A percentile compares a stretch with the other conserved stretches of the same genome.
phyloP scores from a whole-genome alignment of 1,139 yeast species.

The Nematodospora anomalae region DNA sequence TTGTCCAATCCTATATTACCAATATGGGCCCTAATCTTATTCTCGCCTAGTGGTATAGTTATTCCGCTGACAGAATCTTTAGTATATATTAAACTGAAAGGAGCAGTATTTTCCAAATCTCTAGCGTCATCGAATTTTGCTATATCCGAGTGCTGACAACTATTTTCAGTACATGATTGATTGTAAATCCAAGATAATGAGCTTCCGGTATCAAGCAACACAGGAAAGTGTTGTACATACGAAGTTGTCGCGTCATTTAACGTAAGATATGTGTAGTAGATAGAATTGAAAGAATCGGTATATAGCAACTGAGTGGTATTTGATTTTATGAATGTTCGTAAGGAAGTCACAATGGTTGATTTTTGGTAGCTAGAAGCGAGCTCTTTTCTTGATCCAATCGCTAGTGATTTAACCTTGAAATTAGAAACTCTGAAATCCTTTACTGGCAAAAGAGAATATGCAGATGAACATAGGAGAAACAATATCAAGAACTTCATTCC shows the following conservation, averaged over 20 bases:
- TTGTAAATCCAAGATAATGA: conserved; percentile 67
- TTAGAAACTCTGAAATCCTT: conserved; percentile 23
- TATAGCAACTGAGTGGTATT: conserved; percentile 24
- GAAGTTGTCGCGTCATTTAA: conserved; percentile 23
- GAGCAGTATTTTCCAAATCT: conserved; percentile 12
- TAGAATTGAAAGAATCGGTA: conserved; percentile 28
- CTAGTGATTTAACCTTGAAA: not conserved
- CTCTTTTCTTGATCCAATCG: not conserved
- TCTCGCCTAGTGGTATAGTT: conserved; percentile 25
- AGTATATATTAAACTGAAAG: conserved; percentile 52
- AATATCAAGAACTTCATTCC: not conserved
- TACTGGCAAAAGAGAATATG: conserved; percentile 19
- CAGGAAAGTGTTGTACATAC: conserved; percentile 42
- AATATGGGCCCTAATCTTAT: conserved; percentile 33
- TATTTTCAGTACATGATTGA: conserved; percentile 43
- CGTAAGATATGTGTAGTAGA: conserved; percentile 25
- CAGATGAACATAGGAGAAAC: not conserved
- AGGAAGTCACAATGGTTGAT: not conserved
- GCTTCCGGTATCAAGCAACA: conserved; percentile 66
- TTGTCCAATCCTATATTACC: conserved; percentile 28
- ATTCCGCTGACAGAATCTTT: conserved; percentile 57
- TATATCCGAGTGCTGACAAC: conserved; percentile 35
- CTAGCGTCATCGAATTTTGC: conserved; percentile 24
- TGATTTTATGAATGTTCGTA: conserved; percentile 10
- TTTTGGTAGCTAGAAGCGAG: not conserved